Percentiles rank a stretch among this genome's conserved stretches.
These are phyloP conservation scores for Andrographis paniculata DNA, from an alignment of 305 asterid genomes.

Conservation along the genomic window DNA sequence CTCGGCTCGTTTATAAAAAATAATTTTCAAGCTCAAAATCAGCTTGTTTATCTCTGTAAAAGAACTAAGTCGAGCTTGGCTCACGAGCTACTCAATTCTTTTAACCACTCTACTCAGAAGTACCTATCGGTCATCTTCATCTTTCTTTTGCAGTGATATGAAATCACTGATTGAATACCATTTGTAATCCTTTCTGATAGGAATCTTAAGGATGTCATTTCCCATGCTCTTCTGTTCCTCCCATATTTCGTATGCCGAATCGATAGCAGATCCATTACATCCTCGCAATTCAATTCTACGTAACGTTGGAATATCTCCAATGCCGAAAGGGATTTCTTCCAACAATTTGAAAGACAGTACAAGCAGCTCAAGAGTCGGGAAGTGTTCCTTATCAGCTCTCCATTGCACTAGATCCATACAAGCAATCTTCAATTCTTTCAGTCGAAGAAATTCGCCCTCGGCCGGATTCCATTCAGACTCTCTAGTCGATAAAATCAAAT, in stretches of 20 bases:
- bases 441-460: not conserved
- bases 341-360: not conserved
- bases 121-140: no score
- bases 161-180: no score
- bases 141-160: no score
- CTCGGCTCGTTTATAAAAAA: no score
- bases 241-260: not conserved
- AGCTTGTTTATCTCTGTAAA: no score
- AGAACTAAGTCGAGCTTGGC: no score
- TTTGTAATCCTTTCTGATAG: no score
- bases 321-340: not conserved
- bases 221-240: not conserved
- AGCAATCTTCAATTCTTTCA: not conserved
- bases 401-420: not conserved
- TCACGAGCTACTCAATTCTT: no score
- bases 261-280: not conserved
- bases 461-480: not conserved
- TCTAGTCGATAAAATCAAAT: not conserved
- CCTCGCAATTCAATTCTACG: not conserved
- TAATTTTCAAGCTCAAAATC: no score
- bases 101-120: no score
- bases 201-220: not conserved
- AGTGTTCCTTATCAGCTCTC: not conserved
- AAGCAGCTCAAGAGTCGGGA: not conserved
- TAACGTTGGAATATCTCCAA: not conserved